A percentile compares a stretch with the other conserved stretches of the same genome.
Evolutionary conservation across 495 filamentous ascomycete species (phyloP).

Genomic region (Talaromyces adpressus): DNA sequence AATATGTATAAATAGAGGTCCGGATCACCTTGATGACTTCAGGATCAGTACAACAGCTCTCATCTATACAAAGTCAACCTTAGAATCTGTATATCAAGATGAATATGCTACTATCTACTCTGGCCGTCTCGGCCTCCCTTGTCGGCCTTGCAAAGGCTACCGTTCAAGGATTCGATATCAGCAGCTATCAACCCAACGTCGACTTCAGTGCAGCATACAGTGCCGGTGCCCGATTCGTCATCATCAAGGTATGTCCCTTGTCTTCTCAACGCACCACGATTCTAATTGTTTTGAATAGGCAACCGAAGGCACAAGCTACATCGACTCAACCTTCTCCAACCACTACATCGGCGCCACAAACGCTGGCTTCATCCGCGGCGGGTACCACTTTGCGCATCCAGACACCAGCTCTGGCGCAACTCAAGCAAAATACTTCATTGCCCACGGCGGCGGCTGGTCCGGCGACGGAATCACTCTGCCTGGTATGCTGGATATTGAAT

Average conservation of each 20-base stretch:
- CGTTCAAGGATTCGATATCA: slow-evolving; percentile 61
- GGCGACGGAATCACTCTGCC: slow-evolving; percentile 56
- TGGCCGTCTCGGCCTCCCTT: slow-evolving; percentile 5
- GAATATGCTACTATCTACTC: not conserved
- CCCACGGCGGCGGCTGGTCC: slow-evolving; percentile 57
- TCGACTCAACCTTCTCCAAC: slow-evolving; percentile 42
- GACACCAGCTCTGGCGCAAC: slow-evolving; percentile 38
- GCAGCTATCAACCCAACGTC: slow-evolving; percentile 50
- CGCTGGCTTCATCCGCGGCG: slow-evolving; percentile 53
- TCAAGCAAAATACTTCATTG: slow-evolving; percentile 54
- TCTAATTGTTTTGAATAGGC: too few species aligned
- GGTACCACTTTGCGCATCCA: slow-evolving; percentile 59
- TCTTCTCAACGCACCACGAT: too few species aligned
- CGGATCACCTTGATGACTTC: not conserved
- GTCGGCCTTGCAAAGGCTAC: slow-evolving; percentile 15
- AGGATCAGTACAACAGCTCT: not conserved
- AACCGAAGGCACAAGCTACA: slow-evolving; percentile 52
- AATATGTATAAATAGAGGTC: not conserved
- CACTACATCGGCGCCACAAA: slow-evolving; percentile 49
- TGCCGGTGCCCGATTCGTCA: slow-evolving; percentile 57
- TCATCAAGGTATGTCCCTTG: slow-evolving; percentile 58
- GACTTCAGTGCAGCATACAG: slow-evolving; percentile 49
- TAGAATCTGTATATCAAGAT: not conserved
- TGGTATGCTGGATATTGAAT: slow-evolving; percentile 62
- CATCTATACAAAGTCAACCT: not conserved